Evolutionary conservation across 2,329 filamentous ascomycete genomes (phyloP).

Genomic region (Xylaria sp.): DNA sequence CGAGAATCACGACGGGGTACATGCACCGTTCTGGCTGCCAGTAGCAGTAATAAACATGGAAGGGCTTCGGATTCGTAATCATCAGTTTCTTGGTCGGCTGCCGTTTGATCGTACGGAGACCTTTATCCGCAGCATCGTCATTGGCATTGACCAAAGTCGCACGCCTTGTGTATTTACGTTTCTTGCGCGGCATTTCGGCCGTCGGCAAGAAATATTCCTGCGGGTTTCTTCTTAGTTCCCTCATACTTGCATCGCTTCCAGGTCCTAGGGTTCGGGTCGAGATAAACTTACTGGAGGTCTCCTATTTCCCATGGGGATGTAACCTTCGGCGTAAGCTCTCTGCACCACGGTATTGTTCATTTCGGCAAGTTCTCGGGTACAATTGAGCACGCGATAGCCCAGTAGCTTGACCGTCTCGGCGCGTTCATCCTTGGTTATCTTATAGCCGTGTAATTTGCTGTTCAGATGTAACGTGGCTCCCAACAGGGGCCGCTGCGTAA

Average conservation of each 20-base stretch:
- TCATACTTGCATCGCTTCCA: neutral
- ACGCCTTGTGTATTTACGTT: too few species aligned
- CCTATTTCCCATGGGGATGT: constrained; percentile 24
- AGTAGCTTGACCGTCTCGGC: constrained; percentile 27
- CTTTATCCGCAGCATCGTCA: neutral
- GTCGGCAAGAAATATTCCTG: neutral
- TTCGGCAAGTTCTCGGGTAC: constrained; percentile 27
- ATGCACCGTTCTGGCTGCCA: constrained; percentile 27
- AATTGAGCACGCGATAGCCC: constrained; percentile 34
- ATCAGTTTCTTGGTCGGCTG: neutral
- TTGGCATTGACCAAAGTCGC: neutral
- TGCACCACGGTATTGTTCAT: constrained; percentile 34
- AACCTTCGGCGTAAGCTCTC: constrained; percentile 30
- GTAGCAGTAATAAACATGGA: constrained; percentile 33
- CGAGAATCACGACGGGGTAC: constrained; percentile 37
- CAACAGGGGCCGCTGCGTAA: constrained; percentile 31
- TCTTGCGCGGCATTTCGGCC: too few species aligned
- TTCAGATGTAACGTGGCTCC: constrained; percentile 38
- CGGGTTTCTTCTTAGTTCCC: neutral
- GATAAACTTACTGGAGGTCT: constrained; percentile 12
- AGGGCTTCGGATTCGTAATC: constrained; percentile 26
- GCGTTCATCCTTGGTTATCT: constrained; percentile 13
- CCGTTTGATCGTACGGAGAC: neutral
- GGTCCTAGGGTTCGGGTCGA: neutral
- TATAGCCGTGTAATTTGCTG: constrained; percentile 29